A percentile compares a stretch with the other conserved stretches of the same genome.
Evolutionary conservation across 2,329 filamentous ascomycete genomes (phyloP).

Genomic region (Leptographium wingfieldii): DNA sequence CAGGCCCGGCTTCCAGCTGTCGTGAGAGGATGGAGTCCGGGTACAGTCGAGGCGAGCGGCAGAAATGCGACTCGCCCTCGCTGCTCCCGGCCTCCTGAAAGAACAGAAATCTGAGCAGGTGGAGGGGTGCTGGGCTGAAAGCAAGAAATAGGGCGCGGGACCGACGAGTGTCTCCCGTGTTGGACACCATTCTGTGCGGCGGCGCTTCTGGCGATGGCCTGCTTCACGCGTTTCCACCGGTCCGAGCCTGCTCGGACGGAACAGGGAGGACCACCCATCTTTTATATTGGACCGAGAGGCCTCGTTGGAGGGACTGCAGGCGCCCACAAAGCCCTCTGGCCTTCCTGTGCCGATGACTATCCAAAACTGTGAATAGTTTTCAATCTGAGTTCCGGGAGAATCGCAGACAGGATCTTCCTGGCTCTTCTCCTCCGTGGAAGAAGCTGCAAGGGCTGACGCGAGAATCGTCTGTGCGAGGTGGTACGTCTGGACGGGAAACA

Average conservation of each 20-base stretch:
- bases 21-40: neutral
- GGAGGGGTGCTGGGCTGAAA: neutral
- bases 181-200: neutral
- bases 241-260: neutral
- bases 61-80: neutral
- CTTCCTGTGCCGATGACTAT: conserved; percentile 14
- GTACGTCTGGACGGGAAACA: neutral
- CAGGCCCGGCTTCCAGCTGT: neutral
- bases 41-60: neutral
- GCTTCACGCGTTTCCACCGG: neutral
- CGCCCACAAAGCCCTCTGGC: neutral
- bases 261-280: neutral
- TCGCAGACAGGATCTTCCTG: conserved; percentile 7
- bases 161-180: neutral
- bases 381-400: conserved; percentile 23
- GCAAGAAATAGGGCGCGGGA: neutral
- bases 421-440: conserved; percentile 7
- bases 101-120: conserved; percentile 24
- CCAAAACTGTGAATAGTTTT: conserved; percentile 22
- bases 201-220: neutral
- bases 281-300: neutral
- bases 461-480: neutral
- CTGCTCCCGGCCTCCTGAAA: conserved; percentile 8
- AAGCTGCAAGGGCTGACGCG: neutral
- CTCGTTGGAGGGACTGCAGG: neutral